A percentile compares a stretch with the other conserved stretches of the same genome.
Evolutionary conservation across 768 basidiomycete species (phyloP).

Genomic region (Mycena olivaceomarginata): DNA sequence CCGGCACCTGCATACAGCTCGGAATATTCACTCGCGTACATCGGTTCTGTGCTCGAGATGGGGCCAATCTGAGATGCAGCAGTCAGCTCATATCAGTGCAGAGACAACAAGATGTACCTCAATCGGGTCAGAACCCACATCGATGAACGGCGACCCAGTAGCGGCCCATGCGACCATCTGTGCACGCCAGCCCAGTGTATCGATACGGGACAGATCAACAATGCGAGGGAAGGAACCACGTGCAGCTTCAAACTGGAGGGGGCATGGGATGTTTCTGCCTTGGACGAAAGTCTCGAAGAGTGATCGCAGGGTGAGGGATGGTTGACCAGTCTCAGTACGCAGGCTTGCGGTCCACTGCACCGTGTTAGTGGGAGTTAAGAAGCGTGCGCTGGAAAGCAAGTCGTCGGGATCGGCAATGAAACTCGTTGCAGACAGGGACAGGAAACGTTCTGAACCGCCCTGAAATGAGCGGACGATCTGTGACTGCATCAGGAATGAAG

Average conservation of each 20-base stretch:
- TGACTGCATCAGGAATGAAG: not conserved
- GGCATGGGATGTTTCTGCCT: not conserved
- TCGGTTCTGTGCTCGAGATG: not conserved
- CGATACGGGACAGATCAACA: not conserved
- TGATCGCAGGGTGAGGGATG: not conserved
- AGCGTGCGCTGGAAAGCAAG: not conserved
- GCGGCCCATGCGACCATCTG: conserved; percentile 4
- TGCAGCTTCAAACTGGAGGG: not conserved
- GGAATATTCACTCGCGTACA: not conserved
- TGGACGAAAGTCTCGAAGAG: not conserved
- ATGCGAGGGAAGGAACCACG: not conserved
- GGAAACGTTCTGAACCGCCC: not conserved
- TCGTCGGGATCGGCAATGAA: not conserved
- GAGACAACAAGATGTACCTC: not conserved
- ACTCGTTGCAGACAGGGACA: not conserved
- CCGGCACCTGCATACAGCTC: not conserved
- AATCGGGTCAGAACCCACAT: not conserved
- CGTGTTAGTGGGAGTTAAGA: not conserved
- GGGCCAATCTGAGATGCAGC: not conserved
- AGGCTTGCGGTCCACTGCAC: not conserved
- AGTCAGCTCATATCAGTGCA: no score
- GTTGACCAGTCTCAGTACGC: not conserved
- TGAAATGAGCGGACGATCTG: not conserved
- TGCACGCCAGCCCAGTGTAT: not conserved
- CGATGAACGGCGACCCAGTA: not conserved